Evolutionary conservation across 228 moss, liverwort and hornwort species (phyloP), one percentile per base, ranked within the genome.

Genomic region (Sphagnum fallax): DNA sequence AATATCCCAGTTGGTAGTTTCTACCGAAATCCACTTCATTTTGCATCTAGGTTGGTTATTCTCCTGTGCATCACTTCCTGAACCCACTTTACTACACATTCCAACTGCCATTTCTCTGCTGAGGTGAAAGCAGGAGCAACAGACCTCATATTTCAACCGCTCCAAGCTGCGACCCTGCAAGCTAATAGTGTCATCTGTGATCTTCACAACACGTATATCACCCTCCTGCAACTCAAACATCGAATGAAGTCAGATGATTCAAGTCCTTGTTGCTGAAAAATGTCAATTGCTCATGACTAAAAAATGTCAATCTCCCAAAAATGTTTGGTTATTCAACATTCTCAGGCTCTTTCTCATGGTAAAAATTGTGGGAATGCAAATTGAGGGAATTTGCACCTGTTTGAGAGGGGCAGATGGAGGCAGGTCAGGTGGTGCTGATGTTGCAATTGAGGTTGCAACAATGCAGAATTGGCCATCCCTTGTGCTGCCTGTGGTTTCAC

Each of bases 121-220:
- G 49, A 62, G 65, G 65, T 9, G 65, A 48, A 50, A 57, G 60
- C 13, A 48, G 9, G 4, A 4, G 4, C 49, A 14, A 16, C 75
- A 12, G 67, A 95, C 95, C 92, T 96, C 92, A 71, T 85, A 91
- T 74, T 96, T 96, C 32, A 89, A 67, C 66, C 88, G 82, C 78
- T 89, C 91, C 71, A 60, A 69, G 80, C 88, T 80, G 69, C 82
- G 77, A 57, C 88, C 77, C 72, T 89, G 76, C 65, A 96, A 71
- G 51, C 82, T 86, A 72, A 71, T 66, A 5, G 91, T 87, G 59
- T 88, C 96, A 47, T 80, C 77, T 14, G 96, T 86, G 52, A 96
- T 83, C 75, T 74, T 81, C 59, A 82, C 76, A 5, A 91, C 78
- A 12, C 73, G 76, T 5, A 96, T 77, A 68, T 91, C 86, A 52